A percentile compares a stretch with the other conserved stretches of the same genome.
These are phyloP conservation scores for Colletotrichum neosansevieriae DNA, from an alignment of 2,329 filamentous ascomycete genomes.

Conservation along the genomic window DNA sequence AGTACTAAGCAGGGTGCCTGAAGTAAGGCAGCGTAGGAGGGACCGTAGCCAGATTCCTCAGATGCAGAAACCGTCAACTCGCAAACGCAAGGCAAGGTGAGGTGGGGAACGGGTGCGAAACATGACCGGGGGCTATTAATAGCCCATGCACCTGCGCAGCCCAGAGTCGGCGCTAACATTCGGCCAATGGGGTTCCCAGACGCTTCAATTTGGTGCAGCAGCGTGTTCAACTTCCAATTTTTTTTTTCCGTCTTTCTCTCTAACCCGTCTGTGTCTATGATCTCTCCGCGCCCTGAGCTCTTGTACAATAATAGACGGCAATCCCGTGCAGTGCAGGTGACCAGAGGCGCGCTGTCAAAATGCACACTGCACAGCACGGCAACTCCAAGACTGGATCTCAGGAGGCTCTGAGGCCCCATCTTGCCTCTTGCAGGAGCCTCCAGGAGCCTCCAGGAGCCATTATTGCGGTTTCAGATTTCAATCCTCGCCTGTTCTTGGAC, in stretches of 20 bases:
- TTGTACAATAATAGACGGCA: background rate
- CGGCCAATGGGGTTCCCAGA: slow-evolving; percentile 26
- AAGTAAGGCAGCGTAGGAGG: no score
- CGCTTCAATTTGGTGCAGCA: slow-evolving; percentile 24
- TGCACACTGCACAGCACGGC: background rate
- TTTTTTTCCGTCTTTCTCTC: slow-evolving; percentile 1
- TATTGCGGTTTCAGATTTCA: slow-evolving; percentile 15
- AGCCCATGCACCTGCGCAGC: slow-evolving; percentile 26
- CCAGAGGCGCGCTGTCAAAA: background rate
- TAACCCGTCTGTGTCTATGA: background rate
- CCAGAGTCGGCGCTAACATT: slow-evolving; percentile 33
- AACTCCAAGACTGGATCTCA: background rate
- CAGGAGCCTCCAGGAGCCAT: slow-evolving; percentile 15
- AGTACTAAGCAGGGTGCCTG: background rate
- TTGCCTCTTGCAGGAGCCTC: background rate
- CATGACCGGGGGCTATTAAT: slow-evolving; percentile 39
- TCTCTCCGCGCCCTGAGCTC: background rate
- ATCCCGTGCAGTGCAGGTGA: no score
- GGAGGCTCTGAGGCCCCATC: no score
- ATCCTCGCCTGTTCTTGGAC: slow-evolving; percentile 5
- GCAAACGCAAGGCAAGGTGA: background rate
- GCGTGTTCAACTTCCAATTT: slow-evolving; percentile 18
- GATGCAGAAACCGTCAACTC: no score
- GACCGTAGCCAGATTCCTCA: background rate
- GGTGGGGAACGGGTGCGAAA: slow-evolving; percentile 28